phyloP scores from a whole-genome alignment of 192 early-diverging fungal species.

The Backusella macrospora region DNA sequence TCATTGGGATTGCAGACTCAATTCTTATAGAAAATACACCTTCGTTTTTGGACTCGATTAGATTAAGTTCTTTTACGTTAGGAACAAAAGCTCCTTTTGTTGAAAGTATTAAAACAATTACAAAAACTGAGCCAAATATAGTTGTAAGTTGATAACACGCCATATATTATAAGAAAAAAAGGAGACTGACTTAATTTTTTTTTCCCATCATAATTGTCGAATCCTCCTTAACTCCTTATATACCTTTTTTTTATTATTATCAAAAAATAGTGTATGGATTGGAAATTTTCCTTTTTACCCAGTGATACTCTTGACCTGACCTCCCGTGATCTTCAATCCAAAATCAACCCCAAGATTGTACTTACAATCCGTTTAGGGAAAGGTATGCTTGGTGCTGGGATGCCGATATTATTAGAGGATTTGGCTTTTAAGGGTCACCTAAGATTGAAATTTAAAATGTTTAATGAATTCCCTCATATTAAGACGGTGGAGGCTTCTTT shows the following conservation, averaged over 20 bases:
- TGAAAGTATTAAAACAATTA: conserved; percentile 69
- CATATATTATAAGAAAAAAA: background rate
- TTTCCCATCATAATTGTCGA: background rate
- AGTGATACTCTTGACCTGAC: conserved; percentile 78
- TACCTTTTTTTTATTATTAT: background rate
- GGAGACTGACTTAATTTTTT: conserved; percentile 18
- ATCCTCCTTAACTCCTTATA: background rate
- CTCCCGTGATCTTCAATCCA: conserved; percentile 61
- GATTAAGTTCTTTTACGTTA: conserved; percentile 73
- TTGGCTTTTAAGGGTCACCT: conserved; percentile 81
- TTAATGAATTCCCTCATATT: conserved; percentile 84
- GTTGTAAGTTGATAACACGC: conserved; percentile 46
- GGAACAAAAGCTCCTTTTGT: conserved; percentile 78
- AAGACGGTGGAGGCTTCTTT: conserved; percentile 82
- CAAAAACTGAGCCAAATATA: conserved; percentile 72
- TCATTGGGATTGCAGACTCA: conserved; percentile 70
- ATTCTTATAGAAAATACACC: conserved; percentile 77
- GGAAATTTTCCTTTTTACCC: conserved; percentile 82
- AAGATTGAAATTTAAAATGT: conserved; percentile 81
- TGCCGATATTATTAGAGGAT: conserved; percentile 85
- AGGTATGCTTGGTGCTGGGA: conserved; percentile 80
- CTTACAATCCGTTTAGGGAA: conserved; percentile 84
- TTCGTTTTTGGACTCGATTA: conserved; percentile 77
- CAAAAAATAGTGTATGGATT: conserved; percentile 80
- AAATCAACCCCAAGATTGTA: conserved; percentile 86